Evolutionary conservation across 257 asterid genomes (phyloP), one percentile per base, ranked within the genome.

Genomic region (Sherardia arvensis): DNA sequence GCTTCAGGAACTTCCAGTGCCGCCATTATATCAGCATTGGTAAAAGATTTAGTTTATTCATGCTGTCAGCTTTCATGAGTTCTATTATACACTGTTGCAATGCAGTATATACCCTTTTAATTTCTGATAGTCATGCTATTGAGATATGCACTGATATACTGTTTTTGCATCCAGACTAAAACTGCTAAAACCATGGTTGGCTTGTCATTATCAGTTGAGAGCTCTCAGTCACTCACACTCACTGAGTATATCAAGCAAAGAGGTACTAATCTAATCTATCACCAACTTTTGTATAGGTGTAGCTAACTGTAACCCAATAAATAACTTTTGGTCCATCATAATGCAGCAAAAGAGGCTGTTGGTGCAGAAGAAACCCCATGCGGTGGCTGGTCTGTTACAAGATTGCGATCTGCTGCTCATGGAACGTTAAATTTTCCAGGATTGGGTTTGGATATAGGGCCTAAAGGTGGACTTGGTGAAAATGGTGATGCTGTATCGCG

Each of bases 361-460:
- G 97, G 99, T 73, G 99, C 91, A 21, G 95, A 87, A 68, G 99
- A 93, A 85, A 86, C 96, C 76, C 99, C 97, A 70, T 87, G 80
- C 65, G 95, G 94, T 56, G 87, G 86, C 69, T 93, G 99, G 99
- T 87, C 85, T 26, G 96, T 93, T 55, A 89, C 94, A 64, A 89
- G 99, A 77, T 77, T 93, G 85, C 89, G 99, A 21, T 78, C 97
- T 81, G 93, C 86, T 76, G 99, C 94, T 57, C 97, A 83, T 82
- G 99, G 99, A 67, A 90, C 80, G 74, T 80, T 84, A 61, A 87
- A 81, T 84, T 71, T 81, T 79, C 77, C 83, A 40, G 95, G 93
- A 34, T 81, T 84, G 75, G 78, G 87, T 83, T 80, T 89, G 85
- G 83, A 81, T 45, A 75, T 86, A 76, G 99, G 99, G 69, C 96